Evolutionary conservation across 2,329 filamentous ascomycete genomes (phyloP).

Genomic region (Scedosporium aurantiacum): DNA sequence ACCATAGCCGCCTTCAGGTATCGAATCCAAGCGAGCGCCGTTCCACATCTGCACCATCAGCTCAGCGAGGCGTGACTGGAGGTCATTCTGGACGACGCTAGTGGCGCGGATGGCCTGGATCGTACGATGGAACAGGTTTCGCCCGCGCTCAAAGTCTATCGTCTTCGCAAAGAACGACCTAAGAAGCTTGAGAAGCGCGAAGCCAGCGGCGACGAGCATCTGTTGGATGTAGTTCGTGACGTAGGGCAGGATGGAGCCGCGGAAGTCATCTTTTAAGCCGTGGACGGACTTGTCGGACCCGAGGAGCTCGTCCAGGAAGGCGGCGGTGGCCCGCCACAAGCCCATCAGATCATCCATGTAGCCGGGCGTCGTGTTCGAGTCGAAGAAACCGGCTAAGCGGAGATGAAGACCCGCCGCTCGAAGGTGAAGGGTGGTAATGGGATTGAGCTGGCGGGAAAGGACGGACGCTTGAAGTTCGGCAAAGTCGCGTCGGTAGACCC

Average conservation of each 20-base stretch:
- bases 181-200: constrained; percentile 67
- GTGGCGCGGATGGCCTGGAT: constrained; percentile 60
- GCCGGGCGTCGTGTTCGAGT: constrained; percentile 58
- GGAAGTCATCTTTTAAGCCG: constrained; percentile 30
- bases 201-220: constrained; percentile 73
- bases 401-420: constrained; percentile 65
- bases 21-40: constrained; percentile 44
- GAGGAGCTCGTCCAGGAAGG: constrained; percentile 56
- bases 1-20: constrained; percentile 31
- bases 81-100: constrained; percentile 66
- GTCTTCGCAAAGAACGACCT: constrained; percentile 63
- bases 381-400: constrained; percentile 70
- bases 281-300: constrained; percentile 37
- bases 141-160: constrained; percentile 58
- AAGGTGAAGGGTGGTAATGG: constrained; percentile 54
- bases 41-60: constrained; percentile 86
- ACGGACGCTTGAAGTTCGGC: constrained; percentile 52
- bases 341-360: constrained; percentile 67
- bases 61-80: constrained; percentile 69
- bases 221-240: constrained; percentile 71
- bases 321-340: constrained; percentile 60
- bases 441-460: constrained; percentile 45
- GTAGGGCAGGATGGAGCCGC: constrained; percentile 49
- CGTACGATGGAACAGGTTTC: constrained; percentile 58
- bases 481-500: constrained; percentile 55